A percentile compares a stretch with the other conserved stretches of the same genome.
phyloP scores from a whole-genome alignment of 2,329 filamentous ascomycete genomes.

The Nemania diffusa region DNA sequence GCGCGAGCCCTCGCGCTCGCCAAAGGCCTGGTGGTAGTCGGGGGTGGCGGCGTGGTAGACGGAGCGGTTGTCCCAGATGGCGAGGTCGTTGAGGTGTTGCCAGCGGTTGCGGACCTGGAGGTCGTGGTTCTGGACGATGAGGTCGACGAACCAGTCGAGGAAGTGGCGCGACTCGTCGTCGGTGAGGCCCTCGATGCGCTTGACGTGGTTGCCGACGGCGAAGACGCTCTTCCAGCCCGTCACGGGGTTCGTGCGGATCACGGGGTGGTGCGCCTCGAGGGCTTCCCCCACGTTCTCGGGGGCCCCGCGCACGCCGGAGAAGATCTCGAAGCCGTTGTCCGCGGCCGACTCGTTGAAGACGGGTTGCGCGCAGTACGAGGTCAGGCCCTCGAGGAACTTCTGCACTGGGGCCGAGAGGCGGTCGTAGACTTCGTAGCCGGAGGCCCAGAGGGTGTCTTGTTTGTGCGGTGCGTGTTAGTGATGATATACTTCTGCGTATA shows the following conservation, averaged over 20 bases:
- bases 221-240: constrained; percentile 68
- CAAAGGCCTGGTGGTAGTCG: constrained; percentile 59
- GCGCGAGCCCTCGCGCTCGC: constrained; percentile 58
- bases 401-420: constrained; percentile 59
- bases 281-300: constrained; percentile 65
- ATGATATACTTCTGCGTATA: background rate
- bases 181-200: constrained; percentile 43
- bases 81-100: constrained; percentile 50
- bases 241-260: constrained; percentile 70
- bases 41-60: constrained; percentile 65
- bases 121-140: constrained; percentile 47
- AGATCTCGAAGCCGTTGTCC: constrained; percentile 55
- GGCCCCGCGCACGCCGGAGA: constrained; percentile 59
- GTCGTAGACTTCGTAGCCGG: constrained; percentile 61
- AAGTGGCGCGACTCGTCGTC: constrained; percentile 40
- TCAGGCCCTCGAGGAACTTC: constrained; percentile 58
- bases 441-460: constrained; percentile 57
- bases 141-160: constrained; percentile 44
- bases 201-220: constrained; percentile 46
- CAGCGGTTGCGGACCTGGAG: constrained; percentile 49
- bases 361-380: constrained; percentile 57
- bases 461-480: background rate
- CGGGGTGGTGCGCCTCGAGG: constrained; percentile 63
- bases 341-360: constrained; percentile 54
- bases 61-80: constrained; percentile 68